These are phyloP conservation scores for Spergularia azorica DNA, from an alignment of 179 eudicot species.

Conservation along the genomic window DNA sequence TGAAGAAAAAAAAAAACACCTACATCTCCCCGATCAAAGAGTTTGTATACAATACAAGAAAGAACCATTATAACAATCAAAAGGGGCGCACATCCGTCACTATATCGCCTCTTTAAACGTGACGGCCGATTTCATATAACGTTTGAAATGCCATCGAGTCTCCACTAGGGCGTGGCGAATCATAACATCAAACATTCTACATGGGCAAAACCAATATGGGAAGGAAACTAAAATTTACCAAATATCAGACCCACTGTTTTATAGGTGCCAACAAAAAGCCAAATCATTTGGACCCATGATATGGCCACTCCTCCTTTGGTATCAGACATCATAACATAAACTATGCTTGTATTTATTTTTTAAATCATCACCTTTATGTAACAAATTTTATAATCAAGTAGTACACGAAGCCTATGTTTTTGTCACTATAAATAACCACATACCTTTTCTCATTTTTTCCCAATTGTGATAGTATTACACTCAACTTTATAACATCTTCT, in stretches of 20 bases:
- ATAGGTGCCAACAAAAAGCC: conserved; percentile 26
- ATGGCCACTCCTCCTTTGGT: conserved; percentile 31
- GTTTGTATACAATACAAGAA: too few species aligned
- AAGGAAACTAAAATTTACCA: neutral
- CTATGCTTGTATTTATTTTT: conserved; percentile 18
- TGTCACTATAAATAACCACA: conserved; percentile 36
- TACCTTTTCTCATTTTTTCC: conserved; percentile 26
- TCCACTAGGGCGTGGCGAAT: too few species aligned
- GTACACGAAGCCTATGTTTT: conserved; percentile 19
- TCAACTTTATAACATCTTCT: neutral
- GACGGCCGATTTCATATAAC: too few species aligned
- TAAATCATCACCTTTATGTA: neutral
- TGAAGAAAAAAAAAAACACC: too few species aligned
- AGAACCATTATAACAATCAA: too few species aligned
- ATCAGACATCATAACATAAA: conserved; percentile 26
- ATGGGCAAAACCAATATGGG: neutral
- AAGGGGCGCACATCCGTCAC: too few species aligned
- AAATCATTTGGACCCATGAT: conserved; percentile 27
- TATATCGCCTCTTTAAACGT: too few species aligned
- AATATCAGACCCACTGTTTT: conserved; percentile 23
- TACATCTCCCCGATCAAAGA: too few species aligned
- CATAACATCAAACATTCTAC: too few species aligned
- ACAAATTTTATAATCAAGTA: conserved; percentile 1
- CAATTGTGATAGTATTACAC: conserved; percentile 8
- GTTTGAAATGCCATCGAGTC: too few species aligned